Conservation (phyloP, 306 rosid genomes). For the Dryas octopetala region DNA sequence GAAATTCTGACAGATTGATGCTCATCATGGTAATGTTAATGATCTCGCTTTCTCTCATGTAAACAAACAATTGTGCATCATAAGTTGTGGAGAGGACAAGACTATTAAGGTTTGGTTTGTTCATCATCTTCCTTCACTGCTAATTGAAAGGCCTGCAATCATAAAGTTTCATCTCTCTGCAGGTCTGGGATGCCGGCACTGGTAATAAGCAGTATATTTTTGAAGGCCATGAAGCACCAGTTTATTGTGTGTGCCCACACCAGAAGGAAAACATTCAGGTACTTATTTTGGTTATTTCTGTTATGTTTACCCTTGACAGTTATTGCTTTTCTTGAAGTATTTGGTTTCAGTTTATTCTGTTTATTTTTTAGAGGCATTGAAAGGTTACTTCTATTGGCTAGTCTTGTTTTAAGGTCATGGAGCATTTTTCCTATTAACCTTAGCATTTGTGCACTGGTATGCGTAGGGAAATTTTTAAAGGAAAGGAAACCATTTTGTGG, state of each 20-base stretch:
- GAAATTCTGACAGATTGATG: constrained; percentile 21
- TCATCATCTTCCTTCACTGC: not conserved
- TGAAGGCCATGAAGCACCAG: constrained; percentile 42
- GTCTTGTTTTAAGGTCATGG: not conserved
- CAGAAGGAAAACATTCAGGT: constrained; percentile 26
- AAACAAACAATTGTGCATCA: constrained; percentile 17
- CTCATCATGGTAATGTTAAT: constrained; percentile 20
- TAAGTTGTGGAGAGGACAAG: constrained; percentile 30
- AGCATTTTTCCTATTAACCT: not conserved
- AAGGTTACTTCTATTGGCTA: not conserved
- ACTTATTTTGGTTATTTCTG: constrained; percentile 1
- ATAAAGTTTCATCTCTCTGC: not conserved
- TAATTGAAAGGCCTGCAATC: not conserved
- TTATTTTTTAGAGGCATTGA: not conserved
- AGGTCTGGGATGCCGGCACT: constrained; percentile 43
- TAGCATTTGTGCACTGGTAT: not conserved
- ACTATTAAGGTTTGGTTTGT: constrained; percentile 18
- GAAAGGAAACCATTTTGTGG: constrained; percentile 4
- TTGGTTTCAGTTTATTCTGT: not conserved
- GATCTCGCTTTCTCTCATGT: constrained; percentile 20
- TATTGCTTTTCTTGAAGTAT: not conserved
- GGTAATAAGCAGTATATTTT: constrained; percentile 21
- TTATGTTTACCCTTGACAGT: not conserved
- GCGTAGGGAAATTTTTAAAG: not conserved
- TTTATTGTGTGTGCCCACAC: constrained; percentile 41